Evolutionary conservation across 2,329 filamentous ascomycete genomes (phyloP), one percentile per base, ranked within the genome.

Genomic region (Penicillium corylophilum): DNA sequence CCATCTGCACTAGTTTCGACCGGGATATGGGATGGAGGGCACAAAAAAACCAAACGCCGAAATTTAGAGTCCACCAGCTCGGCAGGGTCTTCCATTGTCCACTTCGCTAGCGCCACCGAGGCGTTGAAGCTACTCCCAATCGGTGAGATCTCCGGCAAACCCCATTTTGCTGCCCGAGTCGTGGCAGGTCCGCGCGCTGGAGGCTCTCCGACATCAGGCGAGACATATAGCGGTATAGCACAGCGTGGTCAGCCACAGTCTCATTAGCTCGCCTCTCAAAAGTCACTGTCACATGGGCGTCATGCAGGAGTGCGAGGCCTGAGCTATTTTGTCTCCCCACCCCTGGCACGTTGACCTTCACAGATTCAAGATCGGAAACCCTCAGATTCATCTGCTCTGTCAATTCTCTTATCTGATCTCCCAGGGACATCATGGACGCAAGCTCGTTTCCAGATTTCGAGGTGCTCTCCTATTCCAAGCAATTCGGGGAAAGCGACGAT

Each of bases 391-490:
- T 23, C 36, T 18, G 36, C 36, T 39, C 10, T 23, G 13, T 18
- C 18, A 23, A 39, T 2, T 5, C n/a, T 13, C 4, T 20, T 39
- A 31, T 24, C 18, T 35, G 38, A 18, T 24, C 16, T 31, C 8
- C 24, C 16, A 24, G 9, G 36, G 16, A 12, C 45, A 41, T 15
- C 20, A 61, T 63, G 60, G 51, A 64, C 20, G 56, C 51, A 15
- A 44, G 48, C 13, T 45, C 42, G 12, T 45, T 63, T 15, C 52
- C 61, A 9, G 59, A 57, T 31, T 62, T 64, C 40, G 33, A 53
- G 38, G 35, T 64, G 38, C 44, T 63, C 1, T 51, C 60, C n/a
- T 61, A 60, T 28, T 35, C 43, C 33, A 24, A 41, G 1, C 28
- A 46, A 28, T 44, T 18, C 13, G 8, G 36, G 33, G 36, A 44